These are phyloP conservation scores for Sugiyamaella marilandica DNA, from an alignment of 805 yeast species.

Conservation along the genomic window DNA sequence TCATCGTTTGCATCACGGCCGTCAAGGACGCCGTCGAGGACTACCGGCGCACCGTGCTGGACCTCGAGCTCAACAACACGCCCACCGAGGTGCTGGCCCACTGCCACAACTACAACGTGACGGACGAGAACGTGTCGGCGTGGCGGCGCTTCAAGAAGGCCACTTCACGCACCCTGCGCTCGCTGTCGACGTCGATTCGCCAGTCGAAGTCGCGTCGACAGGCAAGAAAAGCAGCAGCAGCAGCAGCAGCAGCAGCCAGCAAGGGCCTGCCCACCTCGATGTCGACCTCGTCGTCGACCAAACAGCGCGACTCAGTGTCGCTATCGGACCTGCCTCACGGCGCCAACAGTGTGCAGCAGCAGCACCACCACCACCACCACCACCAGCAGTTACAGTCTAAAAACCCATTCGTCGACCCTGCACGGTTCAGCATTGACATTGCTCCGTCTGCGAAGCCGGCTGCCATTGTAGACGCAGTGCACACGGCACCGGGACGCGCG, in stretches of 20 bases:
- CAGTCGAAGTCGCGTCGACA: slow-evolving; percentile 3
- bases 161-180: slow-evolving; percentile 33
- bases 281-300: background rate
- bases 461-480: slow-evolving; percentile 25
- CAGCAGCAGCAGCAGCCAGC: background rate
- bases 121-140: slow-evolving; percentile 47
- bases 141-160: slow-evolving; percentile 73
- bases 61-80: slow-evolving; percentile 65
- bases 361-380: background rate
- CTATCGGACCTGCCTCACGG: slow-evolving; percentile 12
- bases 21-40: slow-evolving; percentile 78
- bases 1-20: slow-evolving; percentile 70
- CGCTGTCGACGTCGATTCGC: slow-evolving; percentile 11
- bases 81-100: slow-evolving; percentile 58
- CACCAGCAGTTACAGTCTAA: background rate
- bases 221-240: slow-evolving; percentile 7
- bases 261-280: too few relatives aligned
- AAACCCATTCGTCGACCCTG: slow-evolving; percentile 11
- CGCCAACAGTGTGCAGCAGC: too few relatives aligned
- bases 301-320: slow-evolving; percentile 13
- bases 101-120: slow-evolving; percentile 55
- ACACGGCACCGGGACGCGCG: slow-evolving; percentile 32
- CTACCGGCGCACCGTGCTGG: slow-evolving; percentile 59
- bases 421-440: background rate
- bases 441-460: slow-evolving; percentile 6